Evolutionary conservation across 345 rosid species (phyloP).

Genomic region (Stellera chamaejasme): DNA sequence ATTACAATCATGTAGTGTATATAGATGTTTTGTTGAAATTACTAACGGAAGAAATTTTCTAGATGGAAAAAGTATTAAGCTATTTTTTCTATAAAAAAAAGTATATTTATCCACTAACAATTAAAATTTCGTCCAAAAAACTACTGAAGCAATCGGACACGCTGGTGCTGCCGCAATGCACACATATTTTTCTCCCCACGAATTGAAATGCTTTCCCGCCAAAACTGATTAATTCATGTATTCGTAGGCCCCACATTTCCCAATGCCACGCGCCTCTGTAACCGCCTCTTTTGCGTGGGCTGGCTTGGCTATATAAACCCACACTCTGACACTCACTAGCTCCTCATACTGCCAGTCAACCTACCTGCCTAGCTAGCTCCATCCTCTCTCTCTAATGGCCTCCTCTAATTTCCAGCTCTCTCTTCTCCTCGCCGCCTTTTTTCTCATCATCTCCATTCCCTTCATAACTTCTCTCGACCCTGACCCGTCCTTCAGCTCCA

Average conservation of each 20-base stretch:
- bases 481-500: neutral
- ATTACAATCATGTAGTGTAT: too few relatives aligned
- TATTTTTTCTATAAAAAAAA: too few relatives aligned
- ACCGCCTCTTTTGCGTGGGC: neutral
- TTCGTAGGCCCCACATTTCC: neutral
- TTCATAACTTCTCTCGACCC: slow-evolving; percentile 5
- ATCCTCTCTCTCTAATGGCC: slow-evolving; percentile 18
- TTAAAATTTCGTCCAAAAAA: too few relatives aligned
- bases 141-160: too few relatives aligned
- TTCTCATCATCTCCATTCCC: slow-evolving; percentile 12
- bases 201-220: too few relatives aligned
- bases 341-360: neutral
- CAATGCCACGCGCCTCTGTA: slow-evolving; percentile 11
- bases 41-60: too few relatives aligned
- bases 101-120: too few relatives aligned
- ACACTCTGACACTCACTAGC: neutral
- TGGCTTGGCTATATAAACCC: slow-evolving; percentile 6
- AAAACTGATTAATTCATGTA: too few relatives aligned
- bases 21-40: too few relatives aligned
- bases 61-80: too few relatives aligned
- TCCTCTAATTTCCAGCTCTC: slow-evolving; percentile 1
- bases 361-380: neutral
- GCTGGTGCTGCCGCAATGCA: too few relatives aligned
- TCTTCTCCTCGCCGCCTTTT: slow-evolving; percentile 5
- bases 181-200: too few relatives aligned